Percentiles rank a stretch among this genome's conserved stretches.
phyloP scores from a whole-genome alignment of 768 basidiomycete species.

The Naganishia vishniacii region DNA sequence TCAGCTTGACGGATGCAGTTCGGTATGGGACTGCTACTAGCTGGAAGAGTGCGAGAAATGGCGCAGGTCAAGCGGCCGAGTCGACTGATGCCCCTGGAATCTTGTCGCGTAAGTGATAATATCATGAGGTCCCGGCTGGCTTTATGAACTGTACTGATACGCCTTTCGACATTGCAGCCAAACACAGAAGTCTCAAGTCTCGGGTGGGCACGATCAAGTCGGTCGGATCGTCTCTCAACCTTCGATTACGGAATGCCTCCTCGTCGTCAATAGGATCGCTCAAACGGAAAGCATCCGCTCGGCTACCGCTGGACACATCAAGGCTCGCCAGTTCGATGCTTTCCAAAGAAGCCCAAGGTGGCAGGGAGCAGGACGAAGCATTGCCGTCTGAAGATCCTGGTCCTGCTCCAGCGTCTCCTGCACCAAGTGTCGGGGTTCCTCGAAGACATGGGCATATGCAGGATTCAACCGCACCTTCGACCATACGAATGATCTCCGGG shows the following conservation, averaged over 20 bases:
- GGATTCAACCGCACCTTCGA: not conserved
- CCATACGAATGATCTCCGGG: not conserved
- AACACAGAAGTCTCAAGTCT: not conserved
- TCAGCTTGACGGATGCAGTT: no score
- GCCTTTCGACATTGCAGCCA: not conserved
- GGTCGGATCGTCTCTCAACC: not conserved
- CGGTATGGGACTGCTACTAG: not conserved
- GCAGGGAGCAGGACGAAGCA: no score
- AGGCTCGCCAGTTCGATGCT: not conserved
- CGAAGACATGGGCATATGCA: constrained; percentile 15
- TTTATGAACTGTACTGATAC: no score
- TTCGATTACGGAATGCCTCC: constrained; percentile 8
- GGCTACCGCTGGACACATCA: not conserved
- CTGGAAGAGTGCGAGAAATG: constrained; percentile 14
- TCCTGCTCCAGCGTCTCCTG: not conserved
- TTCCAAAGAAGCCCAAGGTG: no score
- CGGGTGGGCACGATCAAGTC: constrained; percentile 2
- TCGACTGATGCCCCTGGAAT: not conserved
- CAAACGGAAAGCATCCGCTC: not conserved
- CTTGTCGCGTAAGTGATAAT: not conserved
- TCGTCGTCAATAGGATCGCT: constrained; percentile 4
- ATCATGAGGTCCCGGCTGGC: not conserved
- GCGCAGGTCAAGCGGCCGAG: not conserved
- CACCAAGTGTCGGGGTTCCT: not conserved
- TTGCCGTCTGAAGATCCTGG: no score